Evolutionary conservation across 768 basidiomycete species (phyloP).

Genomic region (Tephrocybe sp.): DNA sequence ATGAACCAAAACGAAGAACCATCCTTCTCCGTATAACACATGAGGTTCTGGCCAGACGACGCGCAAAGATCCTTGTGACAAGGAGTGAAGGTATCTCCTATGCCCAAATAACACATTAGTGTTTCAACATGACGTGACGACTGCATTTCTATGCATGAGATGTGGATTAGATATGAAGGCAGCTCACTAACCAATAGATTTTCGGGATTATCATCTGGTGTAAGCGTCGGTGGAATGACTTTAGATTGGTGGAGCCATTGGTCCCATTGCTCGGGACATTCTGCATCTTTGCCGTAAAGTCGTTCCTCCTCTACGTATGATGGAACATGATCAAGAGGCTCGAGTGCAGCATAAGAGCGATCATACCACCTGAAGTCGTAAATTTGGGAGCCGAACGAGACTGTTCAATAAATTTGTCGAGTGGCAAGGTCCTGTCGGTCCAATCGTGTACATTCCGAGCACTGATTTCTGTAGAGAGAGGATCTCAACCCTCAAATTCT

Average conservation of each 20-base stretch:
- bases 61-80: constrained; percentile 85
- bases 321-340: not conserved
- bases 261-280: constrained; percentile 67
- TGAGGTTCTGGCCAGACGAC: constrained; percentile 83
- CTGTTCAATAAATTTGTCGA: constrained; percentile 53
- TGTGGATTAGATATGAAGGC: not conserved
- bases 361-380: constrained; percentile 38
- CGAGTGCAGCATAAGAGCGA: not conserved
- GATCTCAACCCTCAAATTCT: no score
- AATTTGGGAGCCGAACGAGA: constrained; percentile 36
- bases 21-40: constrained; percentile 74
- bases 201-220: constrained; percentile 46
- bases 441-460: constrained; percentile 66
- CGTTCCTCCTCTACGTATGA: constrained; percentile 53
- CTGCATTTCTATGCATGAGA: constrained; percentile 29
- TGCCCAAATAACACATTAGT: constrained; percentile 83
- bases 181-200: constrained; percentile 52
- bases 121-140: constrained; percentile 57
- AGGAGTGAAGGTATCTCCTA: constrained; percentile 82
- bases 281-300: constrained; percentile 76
- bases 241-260: constrained; percentile 50
- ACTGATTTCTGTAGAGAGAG: constrained; percentile 57
- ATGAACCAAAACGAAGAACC: constrained; percentile 88
- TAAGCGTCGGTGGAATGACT: constrained; percentile 51
- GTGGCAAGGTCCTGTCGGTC: constrained; percentile 48